Evolutionary conservation across 495 filamentous ascomycete species (phyloP), one percentile per base, ranked within the genome.

Genomic region (Talaromyces liani): DNA sequence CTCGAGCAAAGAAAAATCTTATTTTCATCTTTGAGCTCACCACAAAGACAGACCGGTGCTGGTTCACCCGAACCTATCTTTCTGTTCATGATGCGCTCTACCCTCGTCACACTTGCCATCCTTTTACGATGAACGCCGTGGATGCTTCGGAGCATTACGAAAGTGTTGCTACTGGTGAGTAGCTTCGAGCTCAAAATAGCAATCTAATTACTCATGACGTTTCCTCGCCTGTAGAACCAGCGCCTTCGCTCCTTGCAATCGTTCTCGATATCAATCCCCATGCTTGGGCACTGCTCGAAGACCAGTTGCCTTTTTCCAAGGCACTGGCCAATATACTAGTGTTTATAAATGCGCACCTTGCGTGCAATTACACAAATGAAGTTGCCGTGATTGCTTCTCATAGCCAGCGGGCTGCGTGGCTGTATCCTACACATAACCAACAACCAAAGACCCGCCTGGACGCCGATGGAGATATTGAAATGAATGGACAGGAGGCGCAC

Each of bases 231-330:
- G 49, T 53, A 89, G 88, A 85, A 62, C 86, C 87, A 56, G 78
- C 90, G 4, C 92, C 95, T 0, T 96, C 94, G 31, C 87, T 98
- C 47, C 85, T 96, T 59, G 89, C 91, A 64, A 87, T 98, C 70
- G 84, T 98, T 74, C 82, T 98, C 78, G 94, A 98, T 78, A 97
- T 94, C 49, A 98, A 98, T 71, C 95, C 94, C 1, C 90, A 89
- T 67, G 92, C 94, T 71, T 98, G 94, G 94, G 86, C 90, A 4
- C 80, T 89, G 56, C 84, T 98, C 63, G 75, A 85, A 66, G 74
- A 86, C 64, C 85, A 83, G 4, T 88, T 98, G n/a, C 84, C 94
- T 33, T 83, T 98, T 65, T 86, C 89, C 60, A 88, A 88, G 68
- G 91, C 90, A 61, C 80, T 98, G 63, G 88, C 95, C 59, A 94